A percentile compares a stretch with the other conserved stretches of the same genome.
Evolutionary conservation across 2,329 filamentous ascomycete genomes (phyloP).

Genomic region (Aphanocladium album): DNA sequence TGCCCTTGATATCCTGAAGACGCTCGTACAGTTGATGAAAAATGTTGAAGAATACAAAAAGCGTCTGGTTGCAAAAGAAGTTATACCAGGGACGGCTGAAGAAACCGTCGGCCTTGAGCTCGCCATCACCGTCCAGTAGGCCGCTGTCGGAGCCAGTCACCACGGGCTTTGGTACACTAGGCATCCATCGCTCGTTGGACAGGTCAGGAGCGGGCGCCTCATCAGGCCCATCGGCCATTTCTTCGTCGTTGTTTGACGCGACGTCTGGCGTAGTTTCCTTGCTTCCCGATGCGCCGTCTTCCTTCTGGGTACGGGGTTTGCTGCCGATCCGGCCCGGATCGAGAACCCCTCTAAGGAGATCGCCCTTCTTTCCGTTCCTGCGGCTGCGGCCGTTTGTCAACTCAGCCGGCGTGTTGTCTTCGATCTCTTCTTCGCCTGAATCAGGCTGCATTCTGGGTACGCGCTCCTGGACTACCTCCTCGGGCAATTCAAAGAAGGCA

Average conservation of each 20-base stretch:
- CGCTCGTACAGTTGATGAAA: slow-evolving; percentile 89
- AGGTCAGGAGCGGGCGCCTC: slow-evolving; percentile 57
- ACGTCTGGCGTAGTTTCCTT: slow-evolving; percentile 86
- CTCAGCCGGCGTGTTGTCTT: slow-evolving; percentile 67
- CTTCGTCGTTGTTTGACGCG: slow-evolving; percentile 71
- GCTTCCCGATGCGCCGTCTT: slow-evolving; percentile 73
- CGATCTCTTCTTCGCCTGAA: slow-evolving; percentile 71
- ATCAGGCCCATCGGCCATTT: slow-evolving; percentile 58
- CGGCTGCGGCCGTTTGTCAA: slow-evolving; percentile 63
- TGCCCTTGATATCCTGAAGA: slow-evolving; percentile 76
- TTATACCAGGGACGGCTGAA: slow-evolving; percentile 80
- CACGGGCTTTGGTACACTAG: slow-evolving; percentile 51
- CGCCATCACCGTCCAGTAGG: slow-evolving; percentile 53
- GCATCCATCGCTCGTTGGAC: slow-evolving; percentile 61
- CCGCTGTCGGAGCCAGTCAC: slow-evolving; percentile 43
- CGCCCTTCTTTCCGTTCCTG: slow-evolving; percentile 70
- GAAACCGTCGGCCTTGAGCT: slow-evolving; percentile 70
- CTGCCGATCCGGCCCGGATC: slow-evolving; percentile 71
- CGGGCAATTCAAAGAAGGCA: slow-evolving; percentile 69
- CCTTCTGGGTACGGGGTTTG: slow-evolving; percentile 66
- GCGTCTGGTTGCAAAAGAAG: slow-evolving; percentile 84
- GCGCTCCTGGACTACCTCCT: slow-evolving; percentile 62
- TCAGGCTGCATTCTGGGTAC: slow-evolving; percentile 65
- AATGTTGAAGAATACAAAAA: slow-evolving; percentile 92
- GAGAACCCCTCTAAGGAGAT: slow-evolving; percentile 79